These are phyloP conservation scores for Sarocladiaceae sp. DNA, from an alignment of 2,329 filamentous ascomycete species.

Conservation along the genomic window DNA sequence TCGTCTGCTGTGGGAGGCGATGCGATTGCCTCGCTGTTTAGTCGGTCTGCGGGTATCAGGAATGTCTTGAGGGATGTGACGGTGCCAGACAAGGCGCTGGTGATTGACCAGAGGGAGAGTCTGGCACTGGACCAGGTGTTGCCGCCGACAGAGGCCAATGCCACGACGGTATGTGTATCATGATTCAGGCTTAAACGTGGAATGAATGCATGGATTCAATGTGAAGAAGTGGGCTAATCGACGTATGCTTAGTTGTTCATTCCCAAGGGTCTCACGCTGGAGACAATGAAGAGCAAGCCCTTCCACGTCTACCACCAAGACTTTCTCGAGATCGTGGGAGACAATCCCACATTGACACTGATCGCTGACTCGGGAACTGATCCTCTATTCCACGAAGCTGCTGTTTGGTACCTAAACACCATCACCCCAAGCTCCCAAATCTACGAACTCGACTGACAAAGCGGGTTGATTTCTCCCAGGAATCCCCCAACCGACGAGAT, in stretches of 20 bases:
- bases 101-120: neutral
- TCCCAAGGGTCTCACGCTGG: slow-evolving; percentile 30
- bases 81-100: slow-evolving; percentile 4
- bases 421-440: too few species aligned
- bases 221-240: too few species aligned
- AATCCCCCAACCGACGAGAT: slow-evolving; percentile 42
- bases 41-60: neutral
- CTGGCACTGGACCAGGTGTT: slow-evolving; percentile 28
- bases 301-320: slow-evolving; percentile 43
- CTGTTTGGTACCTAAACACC: slow-evolving; percentile 46
- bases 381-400: slow-evolving; percentile 49
- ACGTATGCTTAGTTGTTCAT: slow-evolving; percentile 21
- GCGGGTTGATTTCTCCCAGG: too few species aligned
- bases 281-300: slow-evolving; percentile 30
- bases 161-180: slow-evolving; percentile 24
- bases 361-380: slow-evolving; percentile 37
- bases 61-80: neutral
- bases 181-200: neutral
- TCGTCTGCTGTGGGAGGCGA: neutral
- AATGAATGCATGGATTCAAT: neutral
- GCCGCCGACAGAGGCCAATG: slow-evolving; percentile 29
- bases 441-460: too few species aligned
- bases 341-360: slow-evolving; percentile 41
- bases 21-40: neutral
- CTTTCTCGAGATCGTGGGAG: slow-evolving; percentile 44